Base-by-base conservation (phyloP, 2,329 filamentous ascomycete species). In the Venturia asperata region DNA sequence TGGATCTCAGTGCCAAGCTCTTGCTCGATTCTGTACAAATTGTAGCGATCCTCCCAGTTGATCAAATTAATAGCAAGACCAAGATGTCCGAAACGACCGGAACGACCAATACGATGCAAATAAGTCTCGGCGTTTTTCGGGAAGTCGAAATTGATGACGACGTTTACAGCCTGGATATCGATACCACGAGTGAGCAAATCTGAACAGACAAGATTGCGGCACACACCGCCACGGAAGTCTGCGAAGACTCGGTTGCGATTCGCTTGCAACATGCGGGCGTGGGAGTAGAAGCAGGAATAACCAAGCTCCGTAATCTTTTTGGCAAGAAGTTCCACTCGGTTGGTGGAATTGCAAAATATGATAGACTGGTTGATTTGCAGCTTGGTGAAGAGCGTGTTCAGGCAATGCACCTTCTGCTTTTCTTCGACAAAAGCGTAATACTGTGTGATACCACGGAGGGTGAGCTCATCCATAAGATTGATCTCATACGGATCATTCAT, bases 341-440 rank as follows among this genome's bases (percentile, higher is more conserved):
- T 97, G 64, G 94, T 99, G 49, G 94, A 99, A 79, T 99, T 99
- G 81, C 94, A 99, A 81, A 99, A 99, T 76, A 99, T 99, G 80
- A 99, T 99, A 68, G 95, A 99, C 81, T 99, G 94, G 80, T 99
- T 99, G 80, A 99, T 99, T 78, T 99, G 93, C 19, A 99, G 86
- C 79, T 97, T 96, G 71, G 92, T 97, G 82, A 99, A 99, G 68
- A 99, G 87, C 0, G 94, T 99, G 81, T 99, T 99, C 69, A 99
- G 81, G 77, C 94, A 99, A 80, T 99, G 95, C 24, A 99, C 94
- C 80, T 99, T 99, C 76, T 97, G 91, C 80, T 97, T 97, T 80
- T 99, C 94, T 78, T 99, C 94, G 63, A 99, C 95, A 71, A 97
- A 99, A 52, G 94, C 94, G 74, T 99, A 99, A 80, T 97, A 99